Evolutionary conservation across 2,329 filamentous ascomycete genomes (phyloP), one percentile per base, ranked within the genome.

Genomic region (Raffaelea ambrosiae): DNA sequence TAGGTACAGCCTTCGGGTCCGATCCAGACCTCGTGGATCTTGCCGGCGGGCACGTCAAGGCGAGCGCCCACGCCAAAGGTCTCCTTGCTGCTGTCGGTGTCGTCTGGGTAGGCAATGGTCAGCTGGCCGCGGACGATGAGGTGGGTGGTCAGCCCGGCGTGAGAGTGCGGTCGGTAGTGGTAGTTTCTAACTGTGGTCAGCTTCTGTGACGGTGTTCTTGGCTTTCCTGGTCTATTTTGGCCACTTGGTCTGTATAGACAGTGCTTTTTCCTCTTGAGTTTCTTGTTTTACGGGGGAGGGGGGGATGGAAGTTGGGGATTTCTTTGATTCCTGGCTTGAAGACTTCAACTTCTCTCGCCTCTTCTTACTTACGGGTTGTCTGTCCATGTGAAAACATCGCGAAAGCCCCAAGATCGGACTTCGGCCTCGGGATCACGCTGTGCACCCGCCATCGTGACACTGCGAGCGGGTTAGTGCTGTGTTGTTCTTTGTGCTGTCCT

Each of bases 321-420:
- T n/a, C n/a, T n/a, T n/a, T n/a, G n/a, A n/a, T n/a, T n/a, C n/a
- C n/a, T n/a, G n/a, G n/a, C n/a, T n/a, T n/a, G n/a, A n/a, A n/a
- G n/a, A n/a, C n/a, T n/a, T n/a, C n/a, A n/a, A n/a, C n/a, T n/a
- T n/a, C n/a, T n/a, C n/a, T n/a, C n/a, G n/a, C n/a, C n/a, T n/a
- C n/a, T n/a, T n/a, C n/a, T n/a, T n/a, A n/a, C 79, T 61, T 73
- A 86, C 83, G 81, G 78, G 20, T 70, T 66, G 63, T 88, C 84
- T 8, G 74, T 80, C 83, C 84, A 88, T 3, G 82, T 86, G 54
- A 86, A 86, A 58, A 86, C 82, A 44, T 80, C 71, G 3, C 61
- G 55, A 59, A 87, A 88, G 2, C 84, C 84, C 83, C 84, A 87
- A 2, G 76, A 77, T 33, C 71, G 71, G 22, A 88, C 83, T 58